Evolutionary conservation across 805 yeast species (phyloP).

Genomic region (Ogataea nonfermentans): DNA sequence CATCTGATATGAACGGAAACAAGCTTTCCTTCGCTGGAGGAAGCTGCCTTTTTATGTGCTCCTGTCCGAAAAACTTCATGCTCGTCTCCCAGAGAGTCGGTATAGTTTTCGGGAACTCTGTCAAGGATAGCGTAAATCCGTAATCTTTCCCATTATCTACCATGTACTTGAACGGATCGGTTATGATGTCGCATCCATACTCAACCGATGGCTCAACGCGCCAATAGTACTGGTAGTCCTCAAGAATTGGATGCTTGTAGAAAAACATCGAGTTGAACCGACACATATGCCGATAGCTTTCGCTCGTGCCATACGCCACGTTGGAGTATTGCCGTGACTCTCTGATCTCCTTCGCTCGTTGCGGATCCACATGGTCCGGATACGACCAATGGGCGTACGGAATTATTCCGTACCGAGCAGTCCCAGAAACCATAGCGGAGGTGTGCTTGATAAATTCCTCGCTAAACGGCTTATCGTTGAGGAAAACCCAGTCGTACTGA

Average conservation of each 20-base stretch:
- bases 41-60: conserved; percentile 17
- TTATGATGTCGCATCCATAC: conserved; percentile 50
- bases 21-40: conserved; percentile 38
- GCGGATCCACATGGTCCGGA: conserved; percentile 46
- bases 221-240: conserved; percentile 59
- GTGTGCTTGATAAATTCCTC: conserved; percentile 41
- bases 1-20: conserved; percentile 61
- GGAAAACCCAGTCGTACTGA: conserved; percentile 46
- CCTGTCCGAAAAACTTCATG: conserved; percentile 39
- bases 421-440: conserved; percentile 41
- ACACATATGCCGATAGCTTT: conserved; percentile 74
- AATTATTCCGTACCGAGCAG: conserved; percentile 44
- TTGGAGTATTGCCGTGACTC: conserved; percentile 33
- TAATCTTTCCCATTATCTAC: conserved; percentile 47
- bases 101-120: conserved; percentile 49
- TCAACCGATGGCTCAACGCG: conserved; percentile 57
- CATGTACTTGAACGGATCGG: conserved; percentile 56
- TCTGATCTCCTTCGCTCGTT: conserved; percentile 37
- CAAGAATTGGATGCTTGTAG: conserved; percentile 50
- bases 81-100: conserved; percentile 51
- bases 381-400: conserved; percentile 52
- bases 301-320: conserved; percentile 62
- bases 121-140: conserved; percentile 52
- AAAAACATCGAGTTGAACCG: conserved; percentile 50
- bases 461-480: conserved; percentile 48